These are phyloP conservation scores for Bryoerythrophyllum caledonicum DNA, from an alignment of 225 moss, liverwort and hornwort species.

Conservation along the genomic window DNA sequence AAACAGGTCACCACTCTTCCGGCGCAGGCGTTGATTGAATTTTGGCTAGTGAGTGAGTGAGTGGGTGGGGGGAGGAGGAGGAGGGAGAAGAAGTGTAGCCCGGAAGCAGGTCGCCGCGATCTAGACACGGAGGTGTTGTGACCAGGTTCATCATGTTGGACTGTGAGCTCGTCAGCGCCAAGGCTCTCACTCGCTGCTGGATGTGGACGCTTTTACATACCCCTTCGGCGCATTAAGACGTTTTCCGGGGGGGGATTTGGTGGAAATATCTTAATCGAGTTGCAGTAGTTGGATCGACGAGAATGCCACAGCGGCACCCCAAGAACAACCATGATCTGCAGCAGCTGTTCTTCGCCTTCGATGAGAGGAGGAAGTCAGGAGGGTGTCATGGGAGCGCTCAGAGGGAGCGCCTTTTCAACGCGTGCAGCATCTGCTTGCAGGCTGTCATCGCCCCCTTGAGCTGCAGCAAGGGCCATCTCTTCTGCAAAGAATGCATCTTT, in stretches of 20 bases:
- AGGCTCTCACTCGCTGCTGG: slow-evolving; percentile 38
- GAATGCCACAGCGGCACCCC: slow-evolving; percentile 98
- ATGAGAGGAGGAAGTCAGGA: slow-evolving; percentile 90
- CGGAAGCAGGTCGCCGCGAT: neutral
- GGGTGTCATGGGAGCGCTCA: slow-evolving; percentile 75
- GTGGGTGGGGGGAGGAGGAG: neutral
- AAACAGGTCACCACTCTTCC: too few species aligned
- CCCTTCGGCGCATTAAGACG: slow-evolving; percentile 10
- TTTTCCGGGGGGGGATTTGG: neutral
- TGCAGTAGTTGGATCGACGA: slow-evolving; percentile 9
- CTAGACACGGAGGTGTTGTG: too few species aligned
- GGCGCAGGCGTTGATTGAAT: neutral
- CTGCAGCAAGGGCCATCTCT: slow-evolving; percentile 85
- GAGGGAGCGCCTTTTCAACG: slow-evolving; percentile 87
- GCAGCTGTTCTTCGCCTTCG: slow-evolving; percentile 66
- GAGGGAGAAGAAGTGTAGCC: too few species aligned
- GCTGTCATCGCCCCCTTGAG: slow-evolving; percentile 85
- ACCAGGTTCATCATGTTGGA: slow-evolving; percentile 26
- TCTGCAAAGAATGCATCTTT: slow-evolving; percentile 96
- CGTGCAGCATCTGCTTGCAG: slow-evolving; percentile 86
- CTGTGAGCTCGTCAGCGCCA: slow-evolving; percentile 29
- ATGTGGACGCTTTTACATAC: slow-evolving; percentile 36
- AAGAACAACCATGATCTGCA: slow-evolving; percentile 85
- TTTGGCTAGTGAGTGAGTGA: neutral
- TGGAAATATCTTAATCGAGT: neutral